phyloP scores from a whole-genome alignment of 306 rosid species.

The Ormosia semicastrata region DNA sequence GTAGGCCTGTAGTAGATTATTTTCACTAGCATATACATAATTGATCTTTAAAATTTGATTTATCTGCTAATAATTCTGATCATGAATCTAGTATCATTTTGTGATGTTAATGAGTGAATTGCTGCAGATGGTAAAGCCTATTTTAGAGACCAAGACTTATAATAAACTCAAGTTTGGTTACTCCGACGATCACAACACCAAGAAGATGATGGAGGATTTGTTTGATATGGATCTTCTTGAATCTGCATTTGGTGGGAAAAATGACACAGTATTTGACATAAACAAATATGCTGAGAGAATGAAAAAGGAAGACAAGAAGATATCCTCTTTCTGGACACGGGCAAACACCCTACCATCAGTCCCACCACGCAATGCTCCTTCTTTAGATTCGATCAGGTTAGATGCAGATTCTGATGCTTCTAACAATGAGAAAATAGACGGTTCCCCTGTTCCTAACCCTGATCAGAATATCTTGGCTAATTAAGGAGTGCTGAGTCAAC shows the following conservation, averaged over 20 bases:
- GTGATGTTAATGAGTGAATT: constrained; percentile 24
- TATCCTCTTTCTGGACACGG: constrained; percentile 44
- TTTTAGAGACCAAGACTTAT: constrained; percentile 61
- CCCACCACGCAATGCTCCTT: constrained; percentile 33
- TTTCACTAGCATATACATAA: not conserved
- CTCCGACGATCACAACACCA: constrained; percentile 48
- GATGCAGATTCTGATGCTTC: constrained; percentile 48
- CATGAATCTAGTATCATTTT: constrained; percentile 10
- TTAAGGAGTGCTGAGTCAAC: constrained; percentile 22
- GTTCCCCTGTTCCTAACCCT: constrained; percentile 25
- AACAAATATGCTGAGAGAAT: constrained; percentile 70
- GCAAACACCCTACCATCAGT: constrained; percentile 29
- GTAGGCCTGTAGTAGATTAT: not conserved
- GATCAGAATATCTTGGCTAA: not conserved
- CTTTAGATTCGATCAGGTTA: constrained; percentile 42
- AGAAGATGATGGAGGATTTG: constrained; percentile 77
- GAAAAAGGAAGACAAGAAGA: constrained; percentile 72
- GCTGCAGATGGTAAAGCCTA: constrained; percentile 76
- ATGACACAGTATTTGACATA: constrained; percentile 48
- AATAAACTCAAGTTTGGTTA: constrained; percentile 74
- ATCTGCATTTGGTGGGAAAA: constrained; percentile 85
- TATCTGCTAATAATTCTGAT: not conserved
- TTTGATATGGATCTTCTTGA: constrained; percentile 74
- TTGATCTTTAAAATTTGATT: constrained; percentile 4
- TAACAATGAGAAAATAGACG: constrained; percentile 33